Evolutionary conservation across 371 early-diverging fungal species (phyloP).

Genomic region (Syncephalastrum sp.): DNA sequence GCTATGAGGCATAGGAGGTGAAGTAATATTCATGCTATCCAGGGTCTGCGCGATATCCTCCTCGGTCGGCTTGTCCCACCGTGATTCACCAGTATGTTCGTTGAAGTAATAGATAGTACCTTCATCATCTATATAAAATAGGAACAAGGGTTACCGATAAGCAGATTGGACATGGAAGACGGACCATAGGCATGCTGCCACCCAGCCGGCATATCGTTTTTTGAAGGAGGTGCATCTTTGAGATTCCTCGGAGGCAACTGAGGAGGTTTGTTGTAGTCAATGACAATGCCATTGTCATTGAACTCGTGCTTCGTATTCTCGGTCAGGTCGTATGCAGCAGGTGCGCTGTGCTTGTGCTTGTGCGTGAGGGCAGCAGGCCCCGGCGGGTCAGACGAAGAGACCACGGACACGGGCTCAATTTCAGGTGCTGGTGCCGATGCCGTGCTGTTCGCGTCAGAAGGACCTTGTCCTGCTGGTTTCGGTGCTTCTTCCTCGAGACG

Average conservation of each 20-base stretch:
- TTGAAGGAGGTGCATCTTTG: no score
- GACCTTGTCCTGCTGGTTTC: not conserved
- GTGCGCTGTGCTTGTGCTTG: no score
- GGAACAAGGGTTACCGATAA: not conserved
- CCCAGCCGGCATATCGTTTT: constrained; percentile 17
- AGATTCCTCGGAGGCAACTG: no score
- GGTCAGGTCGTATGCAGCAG: no score
- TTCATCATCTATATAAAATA: constrained; percentile 9
- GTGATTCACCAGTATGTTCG: constrained; percentile 45
- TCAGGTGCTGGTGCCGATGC: no score
- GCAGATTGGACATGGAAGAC: not conserved
- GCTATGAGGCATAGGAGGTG: constrained; percentile 2
- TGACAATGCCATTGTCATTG: no score
- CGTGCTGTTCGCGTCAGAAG: no score
- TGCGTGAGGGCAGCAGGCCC: no score
- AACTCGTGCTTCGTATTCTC: no score
- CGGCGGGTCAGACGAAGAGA: no score
- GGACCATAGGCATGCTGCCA: constrained; percentile 36
- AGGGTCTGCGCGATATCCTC: not conserved
- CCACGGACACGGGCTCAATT: no score
- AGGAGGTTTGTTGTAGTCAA: no score
- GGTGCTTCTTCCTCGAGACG: constrained; percentile 16
- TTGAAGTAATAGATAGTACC: constrained; percentile 56
- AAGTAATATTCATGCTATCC: not conserved
- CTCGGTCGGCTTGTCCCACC: constrained; percentile 37